Conservation (phyloP, 768 basidiomycete genomes). For the Krasilnikovozyma curviuscula region DNA sequence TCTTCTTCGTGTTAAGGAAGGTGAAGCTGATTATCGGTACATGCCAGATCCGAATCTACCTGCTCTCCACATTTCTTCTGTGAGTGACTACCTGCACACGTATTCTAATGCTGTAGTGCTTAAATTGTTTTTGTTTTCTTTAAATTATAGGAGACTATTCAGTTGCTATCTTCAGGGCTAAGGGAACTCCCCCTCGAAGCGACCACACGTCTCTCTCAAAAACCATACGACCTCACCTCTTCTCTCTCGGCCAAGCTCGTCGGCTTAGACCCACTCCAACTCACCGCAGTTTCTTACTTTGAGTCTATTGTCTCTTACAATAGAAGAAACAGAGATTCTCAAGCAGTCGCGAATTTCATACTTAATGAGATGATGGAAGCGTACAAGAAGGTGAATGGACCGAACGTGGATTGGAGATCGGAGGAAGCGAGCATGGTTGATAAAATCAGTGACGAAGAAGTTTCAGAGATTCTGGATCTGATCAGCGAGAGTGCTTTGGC, state of each 20-base stretch:
- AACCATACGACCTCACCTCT: conserved; percentile 34
- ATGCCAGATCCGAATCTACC: conserved; percentile 96
- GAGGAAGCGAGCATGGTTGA: conserved; percentile 41
- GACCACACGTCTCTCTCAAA: conserved; percentile 36
- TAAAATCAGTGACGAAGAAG: conserved; percentile 39
- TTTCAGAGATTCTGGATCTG: conserved; percentile 61
- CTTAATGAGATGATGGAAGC: conserved; percentile 71
- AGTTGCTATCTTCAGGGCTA: conserved; percentile 1
- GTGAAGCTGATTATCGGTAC: conserved; percentile 83
- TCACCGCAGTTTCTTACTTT: conserved; percentile 58
- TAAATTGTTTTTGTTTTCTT: not conserved
- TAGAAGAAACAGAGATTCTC: conserved; percentile 32
- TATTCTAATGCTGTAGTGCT: not conserved
- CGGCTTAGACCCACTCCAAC: conserved; percentile 40
- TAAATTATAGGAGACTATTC: conserved; percentile 33
- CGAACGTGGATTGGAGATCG: not conserved
- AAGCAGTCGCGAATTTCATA: conserved; percentile 72
- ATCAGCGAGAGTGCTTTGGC: conserved; percentile 49
- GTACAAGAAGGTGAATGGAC: conserved; percentile 33
- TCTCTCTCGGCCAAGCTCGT: conserved; percentile 60
- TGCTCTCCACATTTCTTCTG: conserved; percentile 31
- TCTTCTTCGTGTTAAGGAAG: conserved; percentile 68
- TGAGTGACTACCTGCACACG: conserved; percentile 21
- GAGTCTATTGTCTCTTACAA: conserved; percentile 31
- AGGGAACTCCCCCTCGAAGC: conserved; percentile 48